These are phyloP conservation scores for Neotropicomus parvogracilis DNA, from an alignment of 1,284 basidiomycete genomes.

Conservation along the genomic window DNA sequence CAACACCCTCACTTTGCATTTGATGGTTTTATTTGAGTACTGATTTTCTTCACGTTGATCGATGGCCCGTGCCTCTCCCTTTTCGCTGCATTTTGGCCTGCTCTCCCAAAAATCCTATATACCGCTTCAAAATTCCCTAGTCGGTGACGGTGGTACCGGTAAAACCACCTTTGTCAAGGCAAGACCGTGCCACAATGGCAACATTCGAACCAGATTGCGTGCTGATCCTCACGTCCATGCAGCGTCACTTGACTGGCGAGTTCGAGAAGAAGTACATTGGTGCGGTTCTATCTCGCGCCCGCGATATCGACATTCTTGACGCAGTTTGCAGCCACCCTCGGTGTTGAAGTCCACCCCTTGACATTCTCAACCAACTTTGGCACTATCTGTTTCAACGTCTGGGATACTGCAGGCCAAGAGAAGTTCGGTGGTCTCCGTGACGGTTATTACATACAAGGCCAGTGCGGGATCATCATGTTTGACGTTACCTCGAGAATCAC, in stretches of 20 bases:
- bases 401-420: constrained; percentile 99
- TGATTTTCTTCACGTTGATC: constrained; percentile 33
- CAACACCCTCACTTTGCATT: not conserved
- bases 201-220: constrained; percentile 43
- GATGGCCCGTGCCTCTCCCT: constrained; percentile 21
- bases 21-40: constrained; percentile 10
- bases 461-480: constrained; percentile 99
- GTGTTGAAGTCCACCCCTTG: constrained; percentile 98
- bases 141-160: constrained; percentile 97
- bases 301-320: constrained; percentile 15
- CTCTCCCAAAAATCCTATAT: constrained; percentile 15
- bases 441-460: constrained; percentile 98
- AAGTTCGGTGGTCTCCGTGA: constrained; percentile 99
- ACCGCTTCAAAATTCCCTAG: constrained; percentile 41
- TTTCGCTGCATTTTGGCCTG: constrained; percentile 26
- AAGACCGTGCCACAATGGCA: constrained; percentile 26
- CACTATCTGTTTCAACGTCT: constrained; percentile 99
- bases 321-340: constrained; percentile 79
- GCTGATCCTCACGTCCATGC: constrained; percentile 47
- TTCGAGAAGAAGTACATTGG: constrained; percentile 99
- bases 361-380: constrained; percentile 98
- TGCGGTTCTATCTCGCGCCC: constrained; percentile 37
- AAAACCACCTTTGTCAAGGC: constrained; percentile 99
- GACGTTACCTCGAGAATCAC: constrained; percentile 99
- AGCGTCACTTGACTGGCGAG: constrained; percentile 99